Base-by-base conservation (phyloP, 768 basidiomycete genomes). In the Kwoniella sp. region DNA sequence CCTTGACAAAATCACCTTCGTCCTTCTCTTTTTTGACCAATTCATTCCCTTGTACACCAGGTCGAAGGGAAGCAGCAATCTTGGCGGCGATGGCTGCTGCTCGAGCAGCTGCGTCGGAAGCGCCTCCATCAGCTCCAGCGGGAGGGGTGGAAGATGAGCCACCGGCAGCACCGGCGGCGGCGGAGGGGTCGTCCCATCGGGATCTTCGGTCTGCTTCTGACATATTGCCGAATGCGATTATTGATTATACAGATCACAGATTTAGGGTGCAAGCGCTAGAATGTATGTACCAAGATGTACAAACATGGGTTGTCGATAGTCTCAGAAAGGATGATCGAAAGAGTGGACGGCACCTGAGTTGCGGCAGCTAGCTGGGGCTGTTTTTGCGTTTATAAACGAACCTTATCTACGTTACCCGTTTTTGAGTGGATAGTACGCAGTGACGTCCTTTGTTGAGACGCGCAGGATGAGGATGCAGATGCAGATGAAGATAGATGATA, bases 11-110 rank as follows among this genome's bases (percentile, higher is more conserved):
- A 50, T 90, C 90, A 47, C 84, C 90, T 69, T 91, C 90, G 74
- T 91, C 90, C 44, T 71, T 63, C 65, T 91, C 89, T 47, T 65
- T 62, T 19, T 83, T 84, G 63, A 82, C 74, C 70, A 83, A 69
- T 64, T 81, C 83, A 75, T 72, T 71, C 3, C 73, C 83, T 29
- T 67, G 48, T 17, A 81, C 82, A n/a, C 60, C 68, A 24, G 68
- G 69, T 56, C 68, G 58, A 24, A 69, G 69, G 12, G 70, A 72
- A 21, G 77, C 92, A 7, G 93, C 92, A 79, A 96, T 94, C 85
- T 93, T 92, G 64, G 93, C 92, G 63, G 92, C 91, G 67, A 93
- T 92, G 47, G 91, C 91, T 13, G 67, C 88, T 2, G 88, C 88
- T 1, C 88, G 88, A 0, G 88, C 88, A 4, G 88, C 87, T 24